Evolutionary conservation across 2,329 filamentous ascomycete genomes (phyloP), one percentile per base, ranked within the genome.

Genomic region (Ilyonectria mors-panacis): DNA sequence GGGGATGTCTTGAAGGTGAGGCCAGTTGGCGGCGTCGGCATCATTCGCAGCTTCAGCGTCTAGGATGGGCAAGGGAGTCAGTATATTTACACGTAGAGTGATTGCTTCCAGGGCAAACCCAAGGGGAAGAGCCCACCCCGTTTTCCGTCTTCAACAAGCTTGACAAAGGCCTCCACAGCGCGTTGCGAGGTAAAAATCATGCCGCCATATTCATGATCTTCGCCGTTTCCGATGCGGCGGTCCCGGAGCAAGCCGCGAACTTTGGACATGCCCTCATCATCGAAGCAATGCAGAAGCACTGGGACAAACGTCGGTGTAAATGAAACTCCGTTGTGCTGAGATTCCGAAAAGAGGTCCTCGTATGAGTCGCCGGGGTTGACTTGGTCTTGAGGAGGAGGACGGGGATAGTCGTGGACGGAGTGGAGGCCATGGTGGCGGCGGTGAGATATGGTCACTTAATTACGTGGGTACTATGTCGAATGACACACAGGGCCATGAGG

Each of bases 151-250:
- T 86, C 81, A 1, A 94, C 85, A 9, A 94, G 81, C 51, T 86
- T 83, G 4, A 88, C 82, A 75, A 96, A 94, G 0, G 92, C 93
- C 78, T 96, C 94, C 2, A 96, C 93, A 1, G 94, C 93, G 55
- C 93, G 87, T 78, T 96, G 94, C 8, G 92, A 95, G 2, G 93
- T 96, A 77, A 96, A 95, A 56, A 96, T 91, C 65, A 95, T 82
- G n/a, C 92, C 93, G 6, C 93, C 92, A 75, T 93, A 95, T 15
- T 81, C 73, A 45, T 79, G 78, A 2, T 77, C 80, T 1, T 75
- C 45, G 0, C 57, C 58, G n/a, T 66, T 67, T 51, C 82, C 81
- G 66, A 91, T 85, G 17, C 75, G 70, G 26, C 77, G 80, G 1
- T 76, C 70, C 10, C 73, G 76, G 10, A 95, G 84, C 17, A 90